phyloP scores from a whole-genome alignment of 208 protist genomes.

The Trichomonas gallinae region DNA sequence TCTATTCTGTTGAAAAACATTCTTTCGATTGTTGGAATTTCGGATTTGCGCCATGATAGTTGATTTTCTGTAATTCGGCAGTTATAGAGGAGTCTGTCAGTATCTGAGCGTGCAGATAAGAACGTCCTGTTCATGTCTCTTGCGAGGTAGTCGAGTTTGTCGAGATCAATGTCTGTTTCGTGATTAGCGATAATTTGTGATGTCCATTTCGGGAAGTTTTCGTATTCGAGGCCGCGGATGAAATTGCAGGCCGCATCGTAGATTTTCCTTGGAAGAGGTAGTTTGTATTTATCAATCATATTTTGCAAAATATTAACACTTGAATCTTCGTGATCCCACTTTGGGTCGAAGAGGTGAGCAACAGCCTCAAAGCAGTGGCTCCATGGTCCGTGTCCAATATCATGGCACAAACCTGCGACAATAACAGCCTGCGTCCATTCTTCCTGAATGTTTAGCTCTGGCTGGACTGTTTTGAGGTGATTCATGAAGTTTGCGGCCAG shows the following conservation, averaged over 20 bases:
- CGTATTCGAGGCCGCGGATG: neutral
- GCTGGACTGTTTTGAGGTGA: neutral
- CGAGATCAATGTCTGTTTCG: neutral
- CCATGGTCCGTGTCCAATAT: constrained; percentile 41
- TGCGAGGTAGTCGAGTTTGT: neutral
- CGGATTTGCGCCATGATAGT: neutral
- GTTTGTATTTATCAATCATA: constrained; percentile 7
- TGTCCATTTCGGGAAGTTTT: neutral
- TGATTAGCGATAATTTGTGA: neutral
- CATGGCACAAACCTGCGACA: constrained; percentile 37
- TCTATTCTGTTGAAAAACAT: neutral
- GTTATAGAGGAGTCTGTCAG: neutral
- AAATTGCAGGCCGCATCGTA: neutral
- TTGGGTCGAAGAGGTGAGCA: neutral
- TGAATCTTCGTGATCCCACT: constrained; percentile 15
- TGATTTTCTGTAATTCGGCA: neutral
- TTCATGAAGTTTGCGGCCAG: constrained; percentile 25
- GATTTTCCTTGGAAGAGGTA: neutral
- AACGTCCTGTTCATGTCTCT: neutral
- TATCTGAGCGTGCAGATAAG: neutral
- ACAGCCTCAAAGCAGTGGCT: constrained; percentile 37
- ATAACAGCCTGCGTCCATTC: neutral
- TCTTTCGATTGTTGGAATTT: neutral
- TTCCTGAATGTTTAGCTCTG: constrained; percentile 11
- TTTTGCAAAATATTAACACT: neutral